Evolutionary conservation across 2,329 filamentous ascomycete species (phyloP).

Genomic region (Ophiostoma australiae): DNA sequence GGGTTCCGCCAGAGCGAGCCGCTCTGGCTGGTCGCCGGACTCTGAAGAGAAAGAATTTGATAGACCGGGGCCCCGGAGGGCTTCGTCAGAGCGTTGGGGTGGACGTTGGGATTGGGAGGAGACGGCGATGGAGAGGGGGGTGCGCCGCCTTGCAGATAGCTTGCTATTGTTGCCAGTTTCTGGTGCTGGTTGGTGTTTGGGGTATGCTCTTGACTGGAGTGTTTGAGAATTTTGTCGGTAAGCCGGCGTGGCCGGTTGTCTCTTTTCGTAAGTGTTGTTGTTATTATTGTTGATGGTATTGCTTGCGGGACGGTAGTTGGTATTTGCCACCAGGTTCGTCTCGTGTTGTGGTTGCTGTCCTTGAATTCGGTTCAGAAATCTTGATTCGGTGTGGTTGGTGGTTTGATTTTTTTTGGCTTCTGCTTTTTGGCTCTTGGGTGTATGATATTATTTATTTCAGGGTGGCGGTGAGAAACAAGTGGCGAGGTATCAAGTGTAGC

Average conservation of each 20-base stretch:
- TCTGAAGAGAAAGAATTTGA: conserved; percentile 58
- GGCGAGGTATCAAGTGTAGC: not conserved
- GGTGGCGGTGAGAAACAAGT: conserved; percentile 10
- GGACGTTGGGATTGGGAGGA: not conserved
- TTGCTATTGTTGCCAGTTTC: conserved; percentile 14
- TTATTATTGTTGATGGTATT: not conserved
- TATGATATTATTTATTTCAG: not conserved
- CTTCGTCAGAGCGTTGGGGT: conserved; percentile 37
- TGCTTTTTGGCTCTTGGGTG: not conserved
- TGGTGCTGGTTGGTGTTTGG: conserved; percentile 3
- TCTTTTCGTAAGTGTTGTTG: not conserved
- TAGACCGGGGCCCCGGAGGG: conserved; percentile 46
- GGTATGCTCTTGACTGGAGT: not conserved
- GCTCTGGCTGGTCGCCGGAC: conserved; percentile 67
- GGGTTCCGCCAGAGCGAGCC: conserved; percentile 71
- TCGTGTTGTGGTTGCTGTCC: conserved; percentile 1
- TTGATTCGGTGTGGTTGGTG: not conserved
- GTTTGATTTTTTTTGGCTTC: not conserved
- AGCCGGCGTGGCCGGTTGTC: conserved; percentile 4
- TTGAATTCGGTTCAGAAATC: not conserved
- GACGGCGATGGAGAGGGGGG: conserved; percentile 14
- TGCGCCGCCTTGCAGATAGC: conserved; percentile 7
- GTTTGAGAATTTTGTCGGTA: conserved; percentile 14
- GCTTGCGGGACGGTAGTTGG: not conserved
- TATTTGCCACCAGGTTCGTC: not conserved